Evolutionary conservation across 2,329 filamentous ascomycete genomes (phyloP).

Genomic region (Fusarium algeriense): DNA sequence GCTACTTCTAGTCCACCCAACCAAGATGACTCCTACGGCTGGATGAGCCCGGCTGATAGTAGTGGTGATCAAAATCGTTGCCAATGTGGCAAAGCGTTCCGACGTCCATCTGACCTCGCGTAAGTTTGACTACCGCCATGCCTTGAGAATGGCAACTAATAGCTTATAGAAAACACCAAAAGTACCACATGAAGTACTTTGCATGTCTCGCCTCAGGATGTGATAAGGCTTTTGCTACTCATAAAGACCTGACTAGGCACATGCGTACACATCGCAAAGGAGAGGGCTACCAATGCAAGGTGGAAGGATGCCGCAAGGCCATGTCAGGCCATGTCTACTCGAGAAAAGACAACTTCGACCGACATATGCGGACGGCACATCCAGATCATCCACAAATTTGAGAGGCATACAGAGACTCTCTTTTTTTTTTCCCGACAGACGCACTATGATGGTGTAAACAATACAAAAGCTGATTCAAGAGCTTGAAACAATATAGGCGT

Average conservation of each 20-base stretch:
- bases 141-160: slow-evolving; percentile 9
- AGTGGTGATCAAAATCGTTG: slow-evolving; percentile 36
- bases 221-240: slow-evolving; percentile 45
- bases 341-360: slow-evolving; percentile 47
- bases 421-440: slow-evolving; percentile 27
- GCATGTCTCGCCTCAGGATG: slow-evolving; percentile 44
- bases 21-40: slow-evolving; percentile 38
- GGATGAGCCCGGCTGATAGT: slow-evolving; percentile 20
- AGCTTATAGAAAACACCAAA: slow-evolving; percentile 43
- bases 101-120: slow-evolving; percentile 46
- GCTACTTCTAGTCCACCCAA: slow-evolving; percentile 41
- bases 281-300: slow-evolving; percentile 44
- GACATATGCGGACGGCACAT: slow-evolving; percentile 47
- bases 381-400: slow-evolving; percentile 43
- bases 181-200: slow-evolving; percentile 48
- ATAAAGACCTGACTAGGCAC: slow-evolving; percentile 46
- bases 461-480: slow-evolving; percentile 18
- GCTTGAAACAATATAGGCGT: slow-evolving; percentile 19
- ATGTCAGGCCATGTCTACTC: slow-evolving; percentile 47
- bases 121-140: slow-evolving; percentile 19
- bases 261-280: slow-evolving; percentile 46
- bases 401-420: slow-evolving; percentile 40
- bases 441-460: slow-evolving; percentile 12
- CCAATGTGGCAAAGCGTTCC: slow-evolving; percentile 45
- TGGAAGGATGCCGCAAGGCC: slow-evolving; percentile 46